Evolutionary conservation across 208 protist species (phyloP), one percentile per base, ranked within the genome.

Genomic region (Angomonas ambiguus): DNA sequence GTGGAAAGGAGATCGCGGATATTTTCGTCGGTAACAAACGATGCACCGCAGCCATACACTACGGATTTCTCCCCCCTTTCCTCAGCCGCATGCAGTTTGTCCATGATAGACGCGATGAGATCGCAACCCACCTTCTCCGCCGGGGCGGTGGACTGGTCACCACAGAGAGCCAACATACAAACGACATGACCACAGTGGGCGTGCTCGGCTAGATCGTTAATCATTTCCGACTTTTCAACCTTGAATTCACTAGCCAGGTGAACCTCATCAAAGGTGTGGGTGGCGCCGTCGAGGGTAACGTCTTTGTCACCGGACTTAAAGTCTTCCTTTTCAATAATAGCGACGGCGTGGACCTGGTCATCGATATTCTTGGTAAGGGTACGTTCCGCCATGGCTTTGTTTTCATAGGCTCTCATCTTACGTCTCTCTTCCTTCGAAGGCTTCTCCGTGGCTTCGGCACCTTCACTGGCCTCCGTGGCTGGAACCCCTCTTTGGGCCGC

Each of bases 181-280:
- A 80, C 79, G 62, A 80, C 80, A 71, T 84, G 79, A 51, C 79
- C 74, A 55, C 74, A 80, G 51, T 75, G 63, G 45, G 53, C 56
- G 49, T 84, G 71, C 38, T 78, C 74, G 32, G 76, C 59, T 25
- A 80, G 60, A 56, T 84, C 74, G 22, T 53, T 77, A 16, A 84
- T 69, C 35, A 80, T 45, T 35, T 84, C 79, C 2, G 79, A 84
- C 51, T 58, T 58, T 8, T 63, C 69, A 10, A 80, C 42, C 38
- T 64, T 55, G 22, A 80, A 56, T 13, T 35, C 59, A 13, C 62
- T 41, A 10, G 41, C 38, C 38, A 62, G 16, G 48, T 24, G 18
- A 22, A 84, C 79, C 49, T 84, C 79, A 20, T 84, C 74, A 73
- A 84, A 72, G 67, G 62, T 30, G 62, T 69, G 77, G 31, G 48